Conservation (phyloP, 805 yeast species). For the Scheffersomyces amazonensis region DNA sequence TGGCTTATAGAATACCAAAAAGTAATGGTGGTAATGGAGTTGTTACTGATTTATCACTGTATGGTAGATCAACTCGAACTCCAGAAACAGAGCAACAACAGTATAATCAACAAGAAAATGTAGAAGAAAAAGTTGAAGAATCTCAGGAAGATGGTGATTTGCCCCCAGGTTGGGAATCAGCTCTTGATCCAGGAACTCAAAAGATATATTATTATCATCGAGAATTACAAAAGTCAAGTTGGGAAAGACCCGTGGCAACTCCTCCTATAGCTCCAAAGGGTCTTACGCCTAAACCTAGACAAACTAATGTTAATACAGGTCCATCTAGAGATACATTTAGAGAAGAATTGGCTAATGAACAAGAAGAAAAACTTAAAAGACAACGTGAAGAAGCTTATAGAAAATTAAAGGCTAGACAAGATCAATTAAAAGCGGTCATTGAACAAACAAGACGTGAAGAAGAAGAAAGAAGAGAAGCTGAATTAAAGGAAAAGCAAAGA, state of each 20-base stretch:
- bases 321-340: slow-evolving; percentile 11
- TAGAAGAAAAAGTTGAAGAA: not conserved
- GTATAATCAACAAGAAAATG: no score
- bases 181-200: slow-evolving; percentile 44
- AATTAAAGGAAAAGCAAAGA: slow-evolving; percentile 3
- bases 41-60: slow-evolving; percentile 4
- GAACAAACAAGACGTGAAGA: slow-evolving; percentile 22
- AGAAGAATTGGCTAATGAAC: slow-evolving; percentile 23
- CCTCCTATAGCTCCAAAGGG: slow-evolving; percentile 31
- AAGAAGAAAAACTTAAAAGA: slow-evolving; percentile 31
- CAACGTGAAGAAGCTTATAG: slow-evolving; percentile 31
- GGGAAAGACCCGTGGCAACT: slow-evolving; percentile 55
- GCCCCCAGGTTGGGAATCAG: slow-evolving; percentile 68
- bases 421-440: slow-evolving; percentile 33
- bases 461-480: slow-evolving; percentile 5
- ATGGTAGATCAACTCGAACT: slow-evolving; percentile 20
- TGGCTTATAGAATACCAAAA: slow-evolving; percentile 86
- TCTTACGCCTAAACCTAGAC: slow-evolving; percentile 6
- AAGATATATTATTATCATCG: slow-evolving; percentile 55
- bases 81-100: slow-evolving; percentile 8
- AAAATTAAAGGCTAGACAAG: slow-evolving; percentile 33
- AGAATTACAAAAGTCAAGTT: slow-evolving; percentile 43
- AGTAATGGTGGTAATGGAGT: slow-evolving; percentile 19
- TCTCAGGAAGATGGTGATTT: slow-evolving; percentile 27
- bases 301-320: not conserved